These are phyloP conservation scores for Aspergillus quadrilineatus DNA, from an alignment of 2,329 filamentous ascomycete species.

Conservation along the genomic window DNA sequence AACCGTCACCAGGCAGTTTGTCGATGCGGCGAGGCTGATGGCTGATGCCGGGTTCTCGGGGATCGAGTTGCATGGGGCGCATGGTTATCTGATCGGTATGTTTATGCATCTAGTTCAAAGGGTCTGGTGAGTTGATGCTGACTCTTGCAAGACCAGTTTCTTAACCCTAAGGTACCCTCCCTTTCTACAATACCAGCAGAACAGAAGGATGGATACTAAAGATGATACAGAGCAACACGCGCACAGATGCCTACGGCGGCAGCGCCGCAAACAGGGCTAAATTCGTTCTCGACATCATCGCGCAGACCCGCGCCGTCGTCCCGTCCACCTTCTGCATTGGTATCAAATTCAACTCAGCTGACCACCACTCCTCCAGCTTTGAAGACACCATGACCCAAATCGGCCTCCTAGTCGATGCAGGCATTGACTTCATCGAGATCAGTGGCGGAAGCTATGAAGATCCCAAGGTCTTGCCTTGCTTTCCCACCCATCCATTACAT, in stretches of 20 bases:
- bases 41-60: constrained; percentile 55
- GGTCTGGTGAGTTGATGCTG: neutral
- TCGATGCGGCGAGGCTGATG: constrained; percentile 52
- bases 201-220: neutral
- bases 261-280: constrained; percentile 46
- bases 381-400: constrained; percentile 61
- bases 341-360: constrained; percentile 54
- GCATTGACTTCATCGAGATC: constrained; percentile 67
- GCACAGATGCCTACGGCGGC: constrained; percentile 52
- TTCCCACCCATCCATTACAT: no score
- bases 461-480: constrained; percentile 39
- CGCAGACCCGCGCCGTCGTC: constrained; percentile 42
- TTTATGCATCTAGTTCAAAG: constrained; percentile 18
- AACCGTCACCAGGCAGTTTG: constrained; percentile 54
- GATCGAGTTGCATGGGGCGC: constrained; percentile 54
- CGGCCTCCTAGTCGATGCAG: constrained; percentile 40
- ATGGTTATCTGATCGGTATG: constrained; percentile 51
- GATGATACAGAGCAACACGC: constrained; percentile 42
- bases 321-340: constrained; percentile 47
- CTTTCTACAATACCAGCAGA: neutral
- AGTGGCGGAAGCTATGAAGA: constrained; percentile 63
- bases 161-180: constrained; percentile 35
- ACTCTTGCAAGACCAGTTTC: constrained; percentile 33
- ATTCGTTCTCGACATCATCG: constrained; percentile 48
- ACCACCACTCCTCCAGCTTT: constrained; percentile 40